Conservation (phyloP, 441 rosid genomes). For the Corymbia calophylla region DNA sequence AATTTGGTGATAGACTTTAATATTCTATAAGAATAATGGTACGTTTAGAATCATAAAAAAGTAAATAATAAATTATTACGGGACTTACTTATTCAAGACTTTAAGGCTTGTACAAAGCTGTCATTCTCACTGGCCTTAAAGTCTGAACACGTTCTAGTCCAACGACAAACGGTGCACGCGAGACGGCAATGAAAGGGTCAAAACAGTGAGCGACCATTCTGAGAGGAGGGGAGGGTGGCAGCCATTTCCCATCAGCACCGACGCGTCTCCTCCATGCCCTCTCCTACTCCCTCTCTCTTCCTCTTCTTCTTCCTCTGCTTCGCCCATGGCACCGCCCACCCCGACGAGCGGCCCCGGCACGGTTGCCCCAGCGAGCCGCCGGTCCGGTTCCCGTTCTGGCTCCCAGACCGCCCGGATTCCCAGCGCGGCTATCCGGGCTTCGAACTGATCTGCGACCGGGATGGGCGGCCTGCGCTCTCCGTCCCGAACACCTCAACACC, state of each 20-base stretch:
- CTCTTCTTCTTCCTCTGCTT: background rate
- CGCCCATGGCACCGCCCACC: background rate
- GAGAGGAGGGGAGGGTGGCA: background rate
- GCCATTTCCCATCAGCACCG: background rate
- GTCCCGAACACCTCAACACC: background rate
- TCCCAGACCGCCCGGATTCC: constrained; percentile 1
- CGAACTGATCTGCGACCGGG: constrained; percentile 17
- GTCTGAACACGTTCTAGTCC: background rate
- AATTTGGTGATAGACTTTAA: no score
- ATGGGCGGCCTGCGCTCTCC: background rate
- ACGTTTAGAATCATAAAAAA: no score
- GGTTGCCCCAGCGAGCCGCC: background rate
- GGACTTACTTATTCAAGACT: no score
- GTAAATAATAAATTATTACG: no score
- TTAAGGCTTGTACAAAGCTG: no score
- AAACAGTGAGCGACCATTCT: background rate
- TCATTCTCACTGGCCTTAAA: background rate
- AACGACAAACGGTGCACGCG: background rate
- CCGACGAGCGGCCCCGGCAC: accelerated
- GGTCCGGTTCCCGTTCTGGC: constrained; percentile 23
- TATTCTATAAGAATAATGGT: no score
- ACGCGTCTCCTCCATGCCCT: background rate
- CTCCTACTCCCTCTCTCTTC: background rate
- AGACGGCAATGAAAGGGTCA: background rate
- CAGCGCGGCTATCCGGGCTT: constrained; percentile 10